These are phyloP conservation scores for Spizellomyces punctatus DNA, from an alignment of 192 early-diverging fungal genomes.

Conservation along the genomic window DNA sequence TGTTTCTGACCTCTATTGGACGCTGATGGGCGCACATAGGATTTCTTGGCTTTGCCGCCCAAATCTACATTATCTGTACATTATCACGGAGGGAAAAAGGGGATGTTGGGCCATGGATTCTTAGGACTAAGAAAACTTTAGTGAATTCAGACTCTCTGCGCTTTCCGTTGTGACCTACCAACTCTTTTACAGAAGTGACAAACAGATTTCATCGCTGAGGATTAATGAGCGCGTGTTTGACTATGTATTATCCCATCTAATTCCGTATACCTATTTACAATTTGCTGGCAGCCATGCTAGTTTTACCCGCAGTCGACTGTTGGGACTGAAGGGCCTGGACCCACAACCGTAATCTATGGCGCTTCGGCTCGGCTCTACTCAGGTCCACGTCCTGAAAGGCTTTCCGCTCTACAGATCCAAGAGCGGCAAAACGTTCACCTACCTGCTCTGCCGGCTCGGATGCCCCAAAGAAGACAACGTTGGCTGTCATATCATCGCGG, in stretches of 20 bases:
- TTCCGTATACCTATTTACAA: background rate
- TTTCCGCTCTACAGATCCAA: background rate
- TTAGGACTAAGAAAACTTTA: conserved; percentile 38
- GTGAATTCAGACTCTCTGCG: background rate
- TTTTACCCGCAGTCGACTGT: too few relatives aligned
- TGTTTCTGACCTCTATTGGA: background rate
- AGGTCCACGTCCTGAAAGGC: background rate
- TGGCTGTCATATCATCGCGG: conserved; percentile 58
- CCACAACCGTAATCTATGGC: background rate
- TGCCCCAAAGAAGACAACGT: conserved; percentile 45
- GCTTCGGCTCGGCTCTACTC: background rate
- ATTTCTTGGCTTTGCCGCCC: conserved; percentile 48
- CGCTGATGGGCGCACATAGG: conserved; percentile 23
- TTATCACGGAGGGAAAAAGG: conserved; percentile 41
- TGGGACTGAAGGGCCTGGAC: background rate
- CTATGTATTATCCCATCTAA: background rate
- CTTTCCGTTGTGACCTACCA: too few relatives aligned
- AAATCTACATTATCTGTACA: conserved; percentile 47
- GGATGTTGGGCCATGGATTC: conserved; percentile 43
- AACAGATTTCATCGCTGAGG: too few relatives aligned
- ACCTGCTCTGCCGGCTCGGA: background rate
- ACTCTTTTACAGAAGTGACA: too few relatives aligned
- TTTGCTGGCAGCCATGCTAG: too few relatives aligned
- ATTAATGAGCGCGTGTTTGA: too few relatives aligned
- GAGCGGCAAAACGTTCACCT: background rate